Evolutionary conservation across 179 eudicot genomes (phyloP), one percentile per base, ranked within the genome.

Genomic region (Drosera spatulata): DNA sequence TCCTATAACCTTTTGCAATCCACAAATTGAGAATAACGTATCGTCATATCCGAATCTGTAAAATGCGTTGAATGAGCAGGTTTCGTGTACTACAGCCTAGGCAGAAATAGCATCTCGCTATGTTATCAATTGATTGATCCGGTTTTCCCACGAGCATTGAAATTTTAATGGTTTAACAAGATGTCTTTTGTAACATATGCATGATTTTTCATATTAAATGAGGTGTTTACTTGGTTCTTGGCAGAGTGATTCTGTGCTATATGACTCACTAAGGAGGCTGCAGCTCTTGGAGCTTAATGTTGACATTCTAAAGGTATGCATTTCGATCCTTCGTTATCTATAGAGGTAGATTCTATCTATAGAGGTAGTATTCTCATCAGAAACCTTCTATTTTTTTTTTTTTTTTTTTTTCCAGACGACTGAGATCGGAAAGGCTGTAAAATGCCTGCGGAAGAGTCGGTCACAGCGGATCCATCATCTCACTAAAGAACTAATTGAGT

Each of bases 251-350:
- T 71, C 83, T 1, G 71, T 77, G 61, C 44, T 93, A 75, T 76
- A 71, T 56, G 96, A 93, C 42, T 88, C 90, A 5, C 62, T 93
- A 67, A 89, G 91, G 71, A 78, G 81, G 85, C 80, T 93, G 70
- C 86, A 93, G 59, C 66, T 88, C 74, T 82, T 89, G 96, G 76
- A 56, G 55, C 69, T 93, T 66, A 78, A 79, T 54, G 83, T 93
- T 62, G 95, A 84, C 67, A 78, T 80, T 51, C 65, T 93, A 47
- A 81, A 80, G 93, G 99, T 93, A 67, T 66, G 79, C 57, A 13
- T 58, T 49, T 38, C 50, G 56, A 6, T 9, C 40, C 33, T 22
- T 22, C 33, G 33, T 22, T 22, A 48, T 41, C 9, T 6, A 6
- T 33, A 10, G 14, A 15, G 53, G 52, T 52, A 55, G 55, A 56